phyloP scores from a whole-genome alignment of 2,329 filamentous ascomycete genomes.

The Penicillium sclerotiorum region DNA sequence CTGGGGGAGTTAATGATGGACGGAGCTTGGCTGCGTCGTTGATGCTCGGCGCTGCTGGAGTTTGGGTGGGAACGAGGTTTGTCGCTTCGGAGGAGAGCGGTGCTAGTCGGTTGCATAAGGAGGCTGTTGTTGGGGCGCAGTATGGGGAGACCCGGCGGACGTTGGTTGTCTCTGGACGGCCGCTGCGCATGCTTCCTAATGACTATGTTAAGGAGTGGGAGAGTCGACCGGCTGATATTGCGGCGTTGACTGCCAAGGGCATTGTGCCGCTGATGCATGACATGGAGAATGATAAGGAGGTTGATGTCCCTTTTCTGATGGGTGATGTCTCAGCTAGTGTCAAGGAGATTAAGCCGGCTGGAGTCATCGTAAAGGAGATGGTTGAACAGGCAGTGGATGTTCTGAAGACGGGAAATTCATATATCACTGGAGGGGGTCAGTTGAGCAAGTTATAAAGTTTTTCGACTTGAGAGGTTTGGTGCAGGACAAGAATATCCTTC shows the following conservation, averaged over 20 bases:
- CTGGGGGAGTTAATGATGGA: constrained; percentile 84
- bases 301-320: constrained; percentile 90
- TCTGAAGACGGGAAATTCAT: constrained; percentile 64
- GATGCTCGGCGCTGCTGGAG: constrained; percentile 84
- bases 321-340: constrained; percentile 87
- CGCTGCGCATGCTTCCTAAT: constrained; percentile 78
- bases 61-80: constrained; percentile 94
- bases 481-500: constrained; percentile 16
- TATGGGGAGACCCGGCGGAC: constrained; percentile 82
- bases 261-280: constrained; percentile 82
- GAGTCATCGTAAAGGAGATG: constrained; percentile 88
- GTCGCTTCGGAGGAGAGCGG: constrained; percentile 81
- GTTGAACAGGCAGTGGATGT: constrained; percentile 72
- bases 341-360: constrained; percentile 74
- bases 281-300: constrained; percentile 76
- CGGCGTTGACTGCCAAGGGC: constrained; percentile 72
- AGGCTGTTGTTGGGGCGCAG: constrained; percentile 75
- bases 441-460: constrained; percentile 49
- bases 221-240: constrained; percentile 71
- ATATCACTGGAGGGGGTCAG: constrained; percentile 49
- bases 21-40: constrained; percentile 76
- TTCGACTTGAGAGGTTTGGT: not conserved
- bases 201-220: constrained; percentile 86
- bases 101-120: constrained; percentile 80
- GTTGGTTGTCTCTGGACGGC: constrained; percentile 78